Evolutionary conservation across 805 yeast species (phyloP), one percentile per base, ranked within the genome.

Genomic region (Candida sakaeoensis): DNA sequence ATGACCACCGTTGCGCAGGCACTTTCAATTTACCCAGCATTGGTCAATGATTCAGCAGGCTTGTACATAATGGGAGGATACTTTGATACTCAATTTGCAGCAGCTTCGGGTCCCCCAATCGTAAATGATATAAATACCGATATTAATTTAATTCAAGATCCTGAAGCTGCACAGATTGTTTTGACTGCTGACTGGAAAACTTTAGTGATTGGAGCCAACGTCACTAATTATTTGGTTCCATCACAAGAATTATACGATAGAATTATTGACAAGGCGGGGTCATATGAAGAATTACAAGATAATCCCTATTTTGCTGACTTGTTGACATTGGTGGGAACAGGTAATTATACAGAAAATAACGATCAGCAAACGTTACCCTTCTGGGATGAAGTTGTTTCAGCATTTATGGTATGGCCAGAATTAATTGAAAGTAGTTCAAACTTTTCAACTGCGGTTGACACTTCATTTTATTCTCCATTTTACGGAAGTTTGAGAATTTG

Each of bases 1-100:
- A 58, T 63, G 64, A 69, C 74, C 30, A 67, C 70, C 17, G 66
- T 69, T 29, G 74, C 74, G n/a, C 69, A 65, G 50, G 73, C 74
- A 14, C 27, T 69, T 14, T 51, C 62, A 23, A 51, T 66, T 21
- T 68, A 66, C 46, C 73, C 74, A 31, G 47, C 54, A 19, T 43
- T 69, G 42, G 61, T 64, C 14, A 49, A 65, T 39, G 68, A 66
- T 33, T 64, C 69, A 36, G 68, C 57, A 23, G 65, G 63, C 34
- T 49, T 68, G 36, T 65, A 58, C 51, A 55, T 67, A 42, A 68
- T 68, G 73, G 74, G 73, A 37, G 74, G 72, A 15, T 69, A 63
- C 49, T 54, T 65, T 38, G 74, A 69, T 51, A 60, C 49, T 30
- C 72, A 67, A 50, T 60, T 58, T 38, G 65, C 63, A 3, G 63